Base-by-base conservation (phyloP, 139 green algal species). In the Spirogloea muscicola region DNA sequence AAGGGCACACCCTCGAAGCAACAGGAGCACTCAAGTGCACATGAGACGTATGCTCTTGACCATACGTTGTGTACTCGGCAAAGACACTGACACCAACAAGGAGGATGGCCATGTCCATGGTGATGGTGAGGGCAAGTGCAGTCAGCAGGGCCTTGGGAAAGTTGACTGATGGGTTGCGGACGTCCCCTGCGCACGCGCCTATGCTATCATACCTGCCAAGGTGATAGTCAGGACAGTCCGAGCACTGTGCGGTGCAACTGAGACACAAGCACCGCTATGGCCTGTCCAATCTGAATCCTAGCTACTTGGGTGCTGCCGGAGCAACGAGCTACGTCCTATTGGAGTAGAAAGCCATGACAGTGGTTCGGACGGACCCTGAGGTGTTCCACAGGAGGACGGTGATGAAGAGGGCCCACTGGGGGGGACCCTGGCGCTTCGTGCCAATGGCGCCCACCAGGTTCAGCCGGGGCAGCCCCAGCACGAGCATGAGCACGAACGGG, bases 341-440 rank as follows among this genome's bases (percentile, higher is more conserved):
- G n/a, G n/a, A n/a, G n/a, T n/a, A n/a, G n/a, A n/a, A n/a, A n/a
- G n/a, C n/a, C n/a, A n/a, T n/a, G n/a, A n/a, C n/a, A n/a, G n/a
- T n/a, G n/a, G n/a, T n/a, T n/a, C n/a, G n/a, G n/a, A 13, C 49
- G 68, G 66, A 80, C 72, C 72, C 72, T 25, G 72, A 80, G 13
- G 40, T 77, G 72, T 80, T 80, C 72, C 72, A 80, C 10, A 80
- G 72, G 21, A 80, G 63, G 13, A 80, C 37, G 16, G 72, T 78
- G 61, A 80, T 10, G n/a, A 80, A 3, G 33, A 34, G 38, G 2
- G 48, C 66, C 72, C 72, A 80, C 36, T 77, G 36, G 2, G 72
- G 72, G 10, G n/a, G 6, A 13, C 33, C 29, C 33, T 31, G n/a
- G 33, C 27, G 29, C 29, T 66, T 39, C n/a, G n/a, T n/a, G n/a